Base-by-base conservation (phyloP, 2,329 filamentous ascomycete genomes). In the Elsinoe perseae region DNA sequence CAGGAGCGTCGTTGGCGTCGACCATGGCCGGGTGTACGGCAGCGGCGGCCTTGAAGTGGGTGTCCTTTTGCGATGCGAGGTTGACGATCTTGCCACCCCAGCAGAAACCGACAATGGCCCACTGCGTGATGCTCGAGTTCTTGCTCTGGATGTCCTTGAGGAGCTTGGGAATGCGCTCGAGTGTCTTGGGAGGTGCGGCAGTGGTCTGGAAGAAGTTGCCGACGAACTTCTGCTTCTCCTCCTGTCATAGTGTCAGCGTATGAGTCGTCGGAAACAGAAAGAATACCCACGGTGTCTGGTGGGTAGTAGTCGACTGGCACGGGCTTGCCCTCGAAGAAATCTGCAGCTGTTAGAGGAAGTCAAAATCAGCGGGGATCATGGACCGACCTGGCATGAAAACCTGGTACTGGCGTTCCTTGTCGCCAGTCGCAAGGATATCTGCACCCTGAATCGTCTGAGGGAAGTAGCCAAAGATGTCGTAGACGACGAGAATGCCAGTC, bases 321-420 rank as follows among this genome's bases (percentile, higher is more conserved):
- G 32, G 88, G 86, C 62, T 81, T 78, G 68, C 88, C 90, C 59
- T 87, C 80, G 75, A 95, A 95, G 79, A 88, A 92, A 73, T 96
- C 91, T 25, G 56, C 44, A 1, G 12, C 28, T 14, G 40, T 54
- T 23, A 40, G 36, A 23, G 12, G 32, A 8, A 10, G 20, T 23
- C 20, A 4, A 4, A 43, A 8, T 16, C 12, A 28, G 27, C 3
- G 34, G 18, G 10, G 25, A 18, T 5, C 4, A 28, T 21, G 14
- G 21, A 43, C 58, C 36, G 8, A 63, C 62, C 62, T 40, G 91
- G 91, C 61, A 96, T 91, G 73, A 91, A 90, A 63, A 95, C 87
- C 63, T 83, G 84, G 76, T 95, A 93, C 66, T 87, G 82, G 58
- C 76, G 69, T 75, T 80, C 71, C 82, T 87, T 86, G 78, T 84